Evolutionary conservation across 164 flowering plant species (phyloP).

Genomic region (Magnolia sinica): DNA sequence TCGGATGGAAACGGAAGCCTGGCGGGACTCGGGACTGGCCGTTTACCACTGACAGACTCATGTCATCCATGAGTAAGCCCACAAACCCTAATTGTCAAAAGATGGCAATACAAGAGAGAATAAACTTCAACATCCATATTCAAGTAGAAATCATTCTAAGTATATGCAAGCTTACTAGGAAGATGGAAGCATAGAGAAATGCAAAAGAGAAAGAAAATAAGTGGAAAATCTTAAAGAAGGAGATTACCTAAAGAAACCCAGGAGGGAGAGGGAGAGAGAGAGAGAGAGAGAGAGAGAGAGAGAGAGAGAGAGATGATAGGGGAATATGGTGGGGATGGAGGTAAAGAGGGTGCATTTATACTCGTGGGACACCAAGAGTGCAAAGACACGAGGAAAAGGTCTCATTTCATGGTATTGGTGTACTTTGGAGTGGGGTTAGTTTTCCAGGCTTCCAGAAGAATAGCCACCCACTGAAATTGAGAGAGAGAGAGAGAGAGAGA

Average conservation of each 20-base stretch:
- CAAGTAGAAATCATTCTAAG: background rate
- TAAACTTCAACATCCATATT: no score
- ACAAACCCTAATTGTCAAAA: background rate
- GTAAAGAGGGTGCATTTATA: conserved; percentile 2
- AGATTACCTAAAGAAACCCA: background rate
- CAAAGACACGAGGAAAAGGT: conserved; percentile 7
- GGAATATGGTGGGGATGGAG: background rate
- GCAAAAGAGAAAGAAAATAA: background rate
- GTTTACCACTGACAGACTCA: conserved; percentile 75
- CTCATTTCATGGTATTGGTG: conserved; percentile 4
- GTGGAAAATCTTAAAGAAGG: background rate
- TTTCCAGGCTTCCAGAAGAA: conserved; percentile 12
- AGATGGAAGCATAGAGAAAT: background rate
- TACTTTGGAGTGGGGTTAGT: conserved; percentile 14
- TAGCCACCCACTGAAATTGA: conserved; percentile 8
- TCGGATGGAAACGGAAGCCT: conserved; percentile 88
- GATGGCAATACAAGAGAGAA: background rate
- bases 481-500: conserved; percentile 6
- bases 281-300: no score
- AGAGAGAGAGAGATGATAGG: background rate
- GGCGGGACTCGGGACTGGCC: conserved; percentile 93
- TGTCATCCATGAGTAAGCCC: conserved; percentile 16
- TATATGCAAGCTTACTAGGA: background rate
- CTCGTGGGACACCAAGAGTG: conserved; percentile 5
- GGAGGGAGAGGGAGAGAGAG: background rate